Evolutionary conservation across 768 basidiomycete species (phyloP).

Genomic region (Trametes meyenii): DNA sequence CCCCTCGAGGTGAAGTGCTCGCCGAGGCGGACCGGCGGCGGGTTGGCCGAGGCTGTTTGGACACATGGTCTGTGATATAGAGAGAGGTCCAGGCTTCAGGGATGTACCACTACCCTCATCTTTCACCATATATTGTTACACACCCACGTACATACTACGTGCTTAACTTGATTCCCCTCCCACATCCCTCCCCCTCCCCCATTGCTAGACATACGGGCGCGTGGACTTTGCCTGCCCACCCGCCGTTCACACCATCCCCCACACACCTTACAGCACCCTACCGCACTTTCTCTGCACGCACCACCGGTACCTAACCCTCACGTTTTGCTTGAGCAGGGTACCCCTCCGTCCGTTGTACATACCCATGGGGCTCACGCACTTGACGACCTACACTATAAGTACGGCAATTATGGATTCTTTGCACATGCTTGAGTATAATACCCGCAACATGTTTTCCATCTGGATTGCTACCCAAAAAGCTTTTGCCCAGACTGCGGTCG

Average conservation of each 20-base stretch:
- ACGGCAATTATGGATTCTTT: not conserved
- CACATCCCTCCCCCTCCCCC: not conserved
- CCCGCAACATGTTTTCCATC: no score
- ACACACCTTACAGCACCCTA: not conserved
- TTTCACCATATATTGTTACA: conserved; percentile 15
- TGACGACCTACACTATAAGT: conserved; percentile 12
- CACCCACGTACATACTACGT: conserved; percentile 14
- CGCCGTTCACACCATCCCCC: not conserved
- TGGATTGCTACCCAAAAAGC: no score
- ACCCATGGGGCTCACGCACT: conserved; percentile 5
- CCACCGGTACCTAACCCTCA: not conserved
- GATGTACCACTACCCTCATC: conserved; percentile 17
- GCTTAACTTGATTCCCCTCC: conserved; percentile 5
- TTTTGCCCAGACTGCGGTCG: no score
- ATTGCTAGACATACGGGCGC: conserved; percentile 6
- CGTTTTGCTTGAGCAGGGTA: not conserved
- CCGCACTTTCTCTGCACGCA: not conserved
- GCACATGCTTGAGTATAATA: not conserved
- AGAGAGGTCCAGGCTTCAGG: conserved; percentile 20
- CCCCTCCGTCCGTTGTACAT: conserved; percentile 1
- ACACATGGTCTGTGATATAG: conserved; percentile 22
- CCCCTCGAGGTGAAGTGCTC: conserved; percentile 20
- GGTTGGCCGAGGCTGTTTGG: conserved; percentile 12
- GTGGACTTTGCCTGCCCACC: conserved; percentile 7
- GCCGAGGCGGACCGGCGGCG: conserved; percentile 11